Base-by-base conservation (phyloP, 2,329 filamentous ascomycete genomes). In the Scytalidium sp. region DNA sequence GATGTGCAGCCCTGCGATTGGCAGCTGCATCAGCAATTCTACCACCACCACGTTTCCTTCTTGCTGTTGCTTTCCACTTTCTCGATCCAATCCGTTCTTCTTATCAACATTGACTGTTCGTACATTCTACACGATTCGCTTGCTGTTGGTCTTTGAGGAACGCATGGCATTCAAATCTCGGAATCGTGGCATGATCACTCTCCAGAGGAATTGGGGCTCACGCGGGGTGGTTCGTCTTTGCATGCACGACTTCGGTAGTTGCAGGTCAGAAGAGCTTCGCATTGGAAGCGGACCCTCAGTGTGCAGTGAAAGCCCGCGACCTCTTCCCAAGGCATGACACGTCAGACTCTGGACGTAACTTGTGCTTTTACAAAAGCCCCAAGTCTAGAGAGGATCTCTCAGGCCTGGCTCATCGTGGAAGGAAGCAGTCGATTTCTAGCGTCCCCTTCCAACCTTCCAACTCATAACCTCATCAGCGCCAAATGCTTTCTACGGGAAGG, bases 121-220 rank as follows among this genome's bases (percentile, higher is more conserved):
- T 45, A 56, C n/a, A 54, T 50, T 52, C 60, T 52, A 54, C 43
- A 55, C 56, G 21, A 62, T 62, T 64, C 60, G 57, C 51, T 50
- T 43, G 50, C 58, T 53, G 44, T 29, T 43, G 41, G 41, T 25
- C 17, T 21, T 15, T 43, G 40, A 49, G 17, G 17, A 43, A 40
- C 53, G 50, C 52, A 60, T 53, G 50, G 48, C 48, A 49, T 54
- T 45, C 52, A 49, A 60, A 59, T 56, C 53, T 60, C 52, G 58
- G 56, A 58, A 56, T 62, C 60, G 59, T 63, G 60, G 60, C 59
- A 61, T 50, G 51, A 51, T 43, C 36, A 45, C 41, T 50, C 46
- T 57, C 57, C 53, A 57, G 51, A 54, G 49, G 50, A 50, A 51
- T 10, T 32, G 41, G 47, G 48, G 49, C 39, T 49, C 49, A 43